Evolutionary conservation across 108 stramenopile genomes (phyloP), one percentile per base, ranked within the genome.

Genomic region (Cyclotella sp.): DNA sequence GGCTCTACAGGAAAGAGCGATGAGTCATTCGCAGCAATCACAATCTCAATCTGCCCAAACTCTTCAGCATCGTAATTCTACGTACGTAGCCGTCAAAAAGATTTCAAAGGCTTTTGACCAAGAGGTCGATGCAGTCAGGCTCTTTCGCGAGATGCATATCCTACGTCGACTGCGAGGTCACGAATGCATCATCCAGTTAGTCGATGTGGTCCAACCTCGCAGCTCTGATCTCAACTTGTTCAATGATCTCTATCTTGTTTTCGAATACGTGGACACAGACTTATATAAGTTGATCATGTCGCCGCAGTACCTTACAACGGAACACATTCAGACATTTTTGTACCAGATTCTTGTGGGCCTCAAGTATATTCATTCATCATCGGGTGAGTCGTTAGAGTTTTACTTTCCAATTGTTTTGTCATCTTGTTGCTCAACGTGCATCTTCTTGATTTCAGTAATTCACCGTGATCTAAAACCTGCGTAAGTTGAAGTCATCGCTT

Each of bases 251-350:
- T 97, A 97, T 72, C 87, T 96, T 24, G 97, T 93, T n/a, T 93
- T 93, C 78, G 86, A 94, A 84, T 95, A 93, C 68, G 96, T 98
- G 10, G 99, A 99, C 79, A 99, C 99, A 12, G 99, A 99, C 78
- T 79, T 99, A 62, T 96, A 97, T 88, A 99, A 99, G 86, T 87
- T 99, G 29, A 98, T 99, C 78, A 97, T 97, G 87, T 95, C 94
- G 65, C 96, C 97, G 15, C 99, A 99, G 87, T 98, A 97, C 70
- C 87, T 99, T 55, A 97, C 97, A 19, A 96, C 94, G 34, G 97
- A 97, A 76, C 99, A 99, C 85, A 95, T 99, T 42, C 94, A 95
- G 85, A 92, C 96, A 40, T 98, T 99, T 85, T 71, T 99, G 47
- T 99, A 98, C 81, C 98, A 99, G 88, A 95, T 99, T 86, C 93